Evolutionary conservation across 805 yeast genomes (phyloP).

Genomic region (Candida orba): DNA sequence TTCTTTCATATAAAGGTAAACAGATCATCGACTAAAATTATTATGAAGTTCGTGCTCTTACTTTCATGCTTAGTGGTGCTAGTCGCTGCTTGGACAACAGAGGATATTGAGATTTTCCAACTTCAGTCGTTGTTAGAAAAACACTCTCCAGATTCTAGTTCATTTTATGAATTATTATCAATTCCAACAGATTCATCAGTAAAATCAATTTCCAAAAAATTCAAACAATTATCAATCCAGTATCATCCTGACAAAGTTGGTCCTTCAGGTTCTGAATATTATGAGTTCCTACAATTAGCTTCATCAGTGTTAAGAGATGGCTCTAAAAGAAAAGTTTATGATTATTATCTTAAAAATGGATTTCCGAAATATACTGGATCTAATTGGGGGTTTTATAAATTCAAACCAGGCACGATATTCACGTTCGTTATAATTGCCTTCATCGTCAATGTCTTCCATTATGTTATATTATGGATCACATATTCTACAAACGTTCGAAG

Average conservation of each 20-base stretch:
- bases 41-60: conserved; percentile 13
- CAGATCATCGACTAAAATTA: not conserved
- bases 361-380: conserved; percentile 71
- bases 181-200: conserved; percentile 25
- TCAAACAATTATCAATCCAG: conserved; percentile 60
- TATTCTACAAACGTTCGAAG: conserved; percentile 47
- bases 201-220: conserved; percentile 55
- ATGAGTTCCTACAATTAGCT: conserved; percentile 69
- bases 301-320: conserved; percentile 60
- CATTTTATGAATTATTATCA: conserved; percentile 28
- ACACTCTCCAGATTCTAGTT: conserved; percentile 12
- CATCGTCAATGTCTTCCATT: conserved; percentile 52
- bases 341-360: conserved; percentile 74
- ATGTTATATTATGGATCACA: conserved; percentile 44
- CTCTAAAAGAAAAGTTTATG: conserved; percentile 60
- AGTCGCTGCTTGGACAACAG: conserved; percentile 44
- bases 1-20: not conserved
- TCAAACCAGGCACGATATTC: conserved; percentile 55
- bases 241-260: conserved; percentile 81
- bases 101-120: conserved; percentile 76
- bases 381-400: conserved; percentile 54
- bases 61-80: conserved; percentile 4
- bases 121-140: conserved; percentile 53
- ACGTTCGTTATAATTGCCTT: conserved; percentile 45
- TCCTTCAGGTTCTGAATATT: conserved; percentile 41